These are phyloP conservation scores for Helichrysum umbraculigerum DNA, from an alignment of 129 eudicot species.

Conservation along the genomic window DNA sequence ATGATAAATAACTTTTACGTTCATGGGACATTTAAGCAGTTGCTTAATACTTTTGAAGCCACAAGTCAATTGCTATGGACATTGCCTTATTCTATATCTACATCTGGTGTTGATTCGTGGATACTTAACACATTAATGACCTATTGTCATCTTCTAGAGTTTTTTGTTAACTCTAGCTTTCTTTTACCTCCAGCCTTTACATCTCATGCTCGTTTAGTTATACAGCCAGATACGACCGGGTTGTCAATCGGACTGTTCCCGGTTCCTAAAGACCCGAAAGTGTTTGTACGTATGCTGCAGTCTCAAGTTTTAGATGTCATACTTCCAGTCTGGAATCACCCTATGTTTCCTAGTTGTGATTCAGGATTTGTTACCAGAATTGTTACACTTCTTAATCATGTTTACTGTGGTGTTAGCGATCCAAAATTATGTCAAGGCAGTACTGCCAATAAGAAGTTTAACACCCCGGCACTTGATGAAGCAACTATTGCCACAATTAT, in stretches of 20 bases:
- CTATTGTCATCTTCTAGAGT: slow-evolving; percentile 58
- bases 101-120: slow-evolving; percentile 52
- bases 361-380: slow-evolving; percentile 44
- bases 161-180: slow-evolving; percentile 52
- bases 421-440: not conserved
- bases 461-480: not conserved
- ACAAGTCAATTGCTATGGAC: slow-evolving; percentile 80
- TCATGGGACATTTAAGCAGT: slow-evolving; percentile 64
- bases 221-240: slow-evolving; percentile 75
- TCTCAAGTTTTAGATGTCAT: slow-evolving; percentile 67
- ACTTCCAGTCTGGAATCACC: slow-evolving; percentile 80
- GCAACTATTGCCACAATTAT: slow-evolving; percentile 10
- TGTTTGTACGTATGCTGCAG: slow-evolving; percentile 68
- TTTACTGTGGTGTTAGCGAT: slow-evolving; percentile 59
- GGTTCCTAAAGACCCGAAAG: slow-evolving; percentile 69
- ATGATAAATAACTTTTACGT: slow-evolving; percentile 70
- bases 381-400: slow-evolving; percentile 49
- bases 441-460: not conserved
- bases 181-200: slow-evolving; percentile 45
- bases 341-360: slow-evolving; percentile 56
- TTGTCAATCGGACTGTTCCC: slow-evolving; percentile 42
- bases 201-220: slow-evolving; percentile 58
- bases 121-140: slow-evolving; percentile 57
- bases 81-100: not conserved
- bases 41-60: slow-evolving; percentile 76